Base-by-base conservation (phyloP, 208 protist genomes). In the Wallacemonas sp. region DNA sequence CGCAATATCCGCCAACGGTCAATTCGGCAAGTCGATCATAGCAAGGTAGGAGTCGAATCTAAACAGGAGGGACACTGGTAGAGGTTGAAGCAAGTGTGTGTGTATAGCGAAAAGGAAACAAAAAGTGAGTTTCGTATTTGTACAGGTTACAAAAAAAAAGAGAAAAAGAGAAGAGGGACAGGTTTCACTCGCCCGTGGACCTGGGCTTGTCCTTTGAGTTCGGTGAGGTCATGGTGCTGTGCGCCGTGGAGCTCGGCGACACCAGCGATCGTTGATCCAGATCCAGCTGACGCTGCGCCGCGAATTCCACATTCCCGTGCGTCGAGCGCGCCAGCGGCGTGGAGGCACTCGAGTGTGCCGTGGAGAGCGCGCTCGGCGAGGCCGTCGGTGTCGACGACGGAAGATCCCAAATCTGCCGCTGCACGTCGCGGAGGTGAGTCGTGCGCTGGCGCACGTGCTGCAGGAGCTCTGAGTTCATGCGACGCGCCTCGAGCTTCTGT, bases 401-500 rank as follows among this genome's bases (percentile, higher is more conserved):
- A 10, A 76, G 46, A 16, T 78, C 57, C 2, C 66, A 61, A 7
- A 87, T 31, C 66, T 82, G 76, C 57, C 67, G 55, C 70, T 84
- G 75, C 31, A 93, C 79, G 44, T 77, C 74, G 16, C 79, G 76
- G 8, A 93, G 62, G 8, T 84, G 83, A 25, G 70, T 76, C 65
- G 80, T 86, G 48, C 79, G 72, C 20, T 79, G 42, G 1, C 74
- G 73, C n/a, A 93, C 81, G 62, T 84, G 81, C 63, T 74, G 79
- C 10, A 90, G 66, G 36, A 93, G 64, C 28, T 93, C 77, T 22
- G 63, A 62, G 65, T 86, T 89, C 18, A 93, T 65, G 29, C 62
- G 65, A 18, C 63, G 77, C 12, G 82, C 81, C 36, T 82, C 79
- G 3, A 61, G 63, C 26, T 77, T 81, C 67, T 90, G 81, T 20